phyloP scores from a whole-genome alignment of 768 basidiomycete genomes.

The Suillus americanus region DNA sequence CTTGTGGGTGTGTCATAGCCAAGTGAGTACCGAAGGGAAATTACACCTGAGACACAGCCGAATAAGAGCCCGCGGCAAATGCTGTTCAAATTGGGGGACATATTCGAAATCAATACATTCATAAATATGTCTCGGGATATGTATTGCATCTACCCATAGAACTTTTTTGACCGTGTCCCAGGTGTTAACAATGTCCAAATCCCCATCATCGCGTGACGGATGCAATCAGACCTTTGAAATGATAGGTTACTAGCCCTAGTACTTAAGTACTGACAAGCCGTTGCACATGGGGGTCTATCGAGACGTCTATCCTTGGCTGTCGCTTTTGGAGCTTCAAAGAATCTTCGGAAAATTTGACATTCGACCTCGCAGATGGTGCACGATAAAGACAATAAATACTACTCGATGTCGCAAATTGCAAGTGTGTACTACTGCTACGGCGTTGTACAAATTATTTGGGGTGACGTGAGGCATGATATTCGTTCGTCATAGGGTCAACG shows the following conservation, averaged over 20 bases:
- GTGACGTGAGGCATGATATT: not conserved
- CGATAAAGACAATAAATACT: not conserved
- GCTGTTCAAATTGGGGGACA: too few relatives aligned
- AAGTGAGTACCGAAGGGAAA: not conserved
- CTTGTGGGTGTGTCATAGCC: too few relatives aligned
- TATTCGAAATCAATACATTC: too few relatives aligned
- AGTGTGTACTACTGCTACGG: not conserved
- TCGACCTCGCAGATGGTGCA: not conserved
- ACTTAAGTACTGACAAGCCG: not conserved
- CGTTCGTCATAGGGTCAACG: not conserved
- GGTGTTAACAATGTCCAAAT: not conserved
- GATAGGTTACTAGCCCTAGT: not conserved
- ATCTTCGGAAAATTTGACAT: not conserved
- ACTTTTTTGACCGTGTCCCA: too few relatives aligned
- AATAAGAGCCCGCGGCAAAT: too few relatives aligned
- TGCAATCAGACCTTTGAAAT: not conserved
- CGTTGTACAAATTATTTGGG: not conserved
- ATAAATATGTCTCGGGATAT: too few relatives aligned
- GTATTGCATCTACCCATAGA: too few relatives aligned
- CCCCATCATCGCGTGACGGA: not conserved
- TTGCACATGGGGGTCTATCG: not conserved
- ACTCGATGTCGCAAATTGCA: not conserved
- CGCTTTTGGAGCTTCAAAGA: not conserved
- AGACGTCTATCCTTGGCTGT: too few relatives aligned
- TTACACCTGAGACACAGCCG: too few relatives aligned